phyloP scores from a whole-genome alignment of 129 eudicot genomes.

The Ambrosia artemisiifolia region DNA sequence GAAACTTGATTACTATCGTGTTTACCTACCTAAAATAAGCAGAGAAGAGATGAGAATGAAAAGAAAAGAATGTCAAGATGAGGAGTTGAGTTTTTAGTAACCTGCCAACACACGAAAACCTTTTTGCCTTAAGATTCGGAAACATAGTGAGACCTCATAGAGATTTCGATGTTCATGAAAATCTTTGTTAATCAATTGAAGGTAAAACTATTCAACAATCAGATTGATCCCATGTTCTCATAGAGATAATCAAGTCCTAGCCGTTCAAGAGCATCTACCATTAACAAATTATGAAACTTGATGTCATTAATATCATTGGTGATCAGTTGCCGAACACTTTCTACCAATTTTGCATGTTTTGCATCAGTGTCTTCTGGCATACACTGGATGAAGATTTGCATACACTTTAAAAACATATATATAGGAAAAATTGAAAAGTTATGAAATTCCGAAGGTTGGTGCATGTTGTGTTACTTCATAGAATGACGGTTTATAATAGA shows the following conservation, averaged over 20 bases:
- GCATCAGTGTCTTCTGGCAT: neutral
- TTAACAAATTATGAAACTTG: constrained; percentile 9
- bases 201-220: constrained; percentile 15
- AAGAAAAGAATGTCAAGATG: no score
- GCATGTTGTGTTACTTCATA: no score
- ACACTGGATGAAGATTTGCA: no score
- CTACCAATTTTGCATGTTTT: constrained; percentile 2
- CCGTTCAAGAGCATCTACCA: constrained; percentile 41
- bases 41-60: no score
- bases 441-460: no score
- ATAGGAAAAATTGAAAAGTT: no score
- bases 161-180: constrained; percentile 12
- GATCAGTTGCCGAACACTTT: constrained; percentile 7
- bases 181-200: neutral
- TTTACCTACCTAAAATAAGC: no score
- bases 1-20: no score
- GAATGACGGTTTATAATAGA: no score
- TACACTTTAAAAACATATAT: no score
- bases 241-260: constrained; percentile 38
- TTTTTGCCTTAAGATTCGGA: constrained; percentile 55
- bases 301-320: neutral
- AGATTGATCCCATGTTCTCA: constrained; percentile 36
- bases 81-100: neutral
- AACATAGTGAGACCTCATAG: constrained; percentile 33
- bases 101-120: constrained; percentile 45